A percentile compares a stretch with the other conserved stretches of the same genome.
Evolutionary conservation across 768 basidiomycete genomes (phyloP).

Genomic region (Lepiota brunneoincarnata): DNA sequence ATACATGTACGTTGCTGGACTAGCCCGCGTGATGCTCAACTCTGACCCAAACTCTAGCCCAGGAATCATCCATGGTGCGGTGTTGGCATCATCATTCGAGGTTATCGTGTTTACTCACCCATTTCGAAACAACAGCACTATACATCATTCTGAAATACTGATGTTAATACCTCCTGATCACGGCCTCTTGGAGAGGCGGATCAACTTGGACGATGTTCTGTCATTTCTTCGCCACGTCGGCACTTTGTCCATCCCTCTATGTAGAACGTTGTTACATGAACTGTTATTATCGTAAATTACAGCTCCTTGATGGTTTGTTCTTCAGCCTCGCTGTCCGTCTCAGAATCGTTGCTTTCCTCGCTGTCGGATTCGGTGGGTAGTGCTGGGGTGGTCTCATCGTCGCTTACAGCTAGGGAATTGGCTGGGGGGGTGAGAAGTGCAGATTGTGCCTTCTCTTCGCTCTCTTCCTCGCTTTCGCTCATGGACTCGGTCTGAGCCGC

Average conservation of each 20-base stretch:
- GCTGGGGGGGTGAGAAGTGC: neutral
- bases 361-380: neutral
- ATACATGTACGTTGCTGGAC: constrained; percentile 56
- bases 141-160: constrained; percentile 83
- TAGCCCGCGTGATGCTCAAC: neutral
- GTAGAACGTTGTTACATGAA: neutral
- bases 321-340: neutral
- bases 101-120: neutral
- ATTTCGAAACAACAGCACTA: constrained; percentile 45
- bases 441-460: constrained; percentile 17
- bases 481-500: neutral
- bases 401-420: neutral
- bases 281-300: neutral
- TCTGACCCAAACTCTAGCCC: constrained; percentile 42
- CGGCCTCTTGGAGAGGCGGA: neutral
- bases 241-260: neutral
- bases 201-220: neutral
- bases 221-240: neutral
- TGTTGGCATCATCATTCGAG: constrained; percentile 7
- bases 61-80: constrained; percentile 68
- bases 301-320: neutral
- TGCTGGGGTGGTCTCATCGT: constrained; percentile 1
- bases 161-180: constrained; percentile 15
- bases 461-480: neutral
- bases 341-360: neutral